These are phyloP conservation scores for Melanogaster broomeanus DNA, from an alignment of 768 basidiomycete genomes.

Conservation along the genomic window DNA sequence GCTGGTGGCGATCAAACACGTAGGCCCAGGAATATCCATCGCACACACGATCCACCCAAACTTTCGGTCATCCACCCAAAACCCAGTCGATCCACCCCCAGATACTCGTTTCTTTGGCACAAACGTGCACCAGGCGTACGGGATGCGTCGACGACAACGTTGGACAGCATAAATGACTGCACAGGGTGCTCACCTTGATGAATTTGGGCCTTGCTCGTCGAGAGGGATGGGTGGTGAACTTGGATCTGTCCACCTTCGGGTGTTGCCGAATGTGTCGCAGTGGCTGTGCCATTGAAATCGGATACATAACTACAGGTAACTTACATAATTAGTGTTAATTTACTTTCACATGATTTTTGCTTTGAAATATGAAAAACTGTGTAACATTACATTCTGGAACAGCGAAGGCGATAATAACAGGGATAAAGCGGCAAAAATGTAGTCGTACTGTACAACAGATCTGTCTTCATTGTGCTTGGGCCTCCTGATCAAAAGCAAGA, in stretches of 20 bases:
- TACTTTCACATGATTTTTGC: too few relatives aligned
- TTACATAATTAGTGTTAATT: too few relatives aligned
- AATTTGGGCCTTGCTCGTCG: constrained; percentile 28
- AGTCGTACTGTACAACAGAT: too few relatives aligned
- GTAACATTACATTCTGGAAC: background rate
- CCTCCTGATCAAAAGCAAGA: constrained; percentile 46
- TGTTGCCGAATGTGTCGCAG: constrained; percentile 19
- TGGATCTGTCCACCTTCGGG: constrained; percentile 11
- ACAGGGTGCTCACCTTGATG: constrained; percentile 27
- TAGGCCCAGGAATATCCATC: background rate
- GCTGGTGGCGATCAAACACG: background rate
- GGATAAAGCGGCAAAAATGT: constrained; percentile 12
- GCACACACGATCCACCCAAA: background rate
- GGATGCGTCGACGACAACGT: background rate
- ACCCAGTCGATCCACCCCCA: constrained; percentile 21
- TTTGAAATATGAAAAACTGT: background rate
- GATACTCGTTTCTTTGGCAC: background rate
- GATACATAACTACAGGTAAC: too few relatives aligned
- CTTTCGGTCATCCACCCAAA: constrained; percentile 18
- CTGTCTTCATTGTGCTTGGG: constrained; percentile 43
- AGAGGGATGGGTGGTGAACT: constrained; percentile 5
- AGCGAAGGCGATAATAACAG: constrained; percentile 15
- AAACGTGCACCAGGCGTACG: background rate
- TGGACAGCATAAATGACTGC: background rate
- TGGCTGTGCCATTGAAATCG: constrained; percentile 22